Percentiles rank a stretch among this genome's conserved stretches.
phyloP scores from a whole-genome alignment of 441 rosid species.

The Metrosideros polymorpha region DNA sequence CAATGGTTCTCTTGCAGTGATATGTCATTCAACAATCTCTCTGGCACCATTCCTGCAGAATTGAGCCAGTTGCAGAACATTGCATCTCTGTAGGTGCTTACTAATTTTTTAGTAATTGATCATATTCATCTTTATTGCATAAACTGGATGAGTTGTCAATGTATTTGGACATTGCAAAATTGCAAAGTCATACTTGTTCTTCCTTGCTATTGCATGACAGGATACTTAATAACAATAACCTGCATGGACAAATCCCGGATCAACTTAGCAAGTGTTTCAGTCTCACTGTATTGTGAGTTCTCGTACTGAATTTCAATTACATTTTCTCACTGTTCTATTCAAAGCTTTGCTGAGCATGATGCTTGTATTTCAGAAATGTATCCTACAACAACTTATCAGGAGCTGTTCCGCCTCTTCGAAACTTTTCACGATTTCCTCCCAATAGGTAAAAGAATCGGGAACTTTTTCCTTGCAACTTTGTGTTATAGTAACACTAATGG shows the following conservation, averaged over 20 bases:
- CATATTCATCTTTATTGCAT: not conserved
- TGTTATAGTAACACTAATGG: not conserved
- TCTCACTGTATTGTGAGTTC: slow-evolving; percentile 48
- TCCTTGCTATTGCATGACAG: slow-evolving; percentile 21
- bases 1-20: slow-evolving; percentile 31
- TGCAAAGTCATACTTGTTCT: not conserved
- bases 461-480: not conserved
- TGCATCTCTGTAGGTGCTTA: slow-evolving; percentile 51
- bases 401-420: slow-evolving; percentile 42
- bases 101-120: not conserved
- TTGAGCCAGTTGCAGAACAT: slow-evolving; percentile 83
- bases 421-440: slow-evolving; percentile 56
- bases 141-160: not conserved
- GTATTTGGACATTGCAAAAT: not conserved
- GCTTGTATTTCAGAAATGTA: slow-evolving; percentile 44
- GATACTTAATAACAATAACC: slow-evolving; percentile 59
- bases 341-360: not conserved
- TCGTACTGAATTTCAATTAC: not conserved
- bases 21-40: slow-evolving; percentile 57
- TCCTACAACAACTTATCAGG: slow-evolving; percentile 90
- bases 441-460: slow-evolving; percentile 34
- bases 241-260: slow-evolving; percentile 71
- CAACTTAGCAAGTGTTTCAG: slow-evolving; percentile 81
- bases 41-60: slow-evolving; percentile 64
- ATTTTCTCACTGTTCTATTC: not conserved